phyloP scores from a whole-genome alignment of 75 land plant genomes.

The Isoetes taiwanensis region DNA sequence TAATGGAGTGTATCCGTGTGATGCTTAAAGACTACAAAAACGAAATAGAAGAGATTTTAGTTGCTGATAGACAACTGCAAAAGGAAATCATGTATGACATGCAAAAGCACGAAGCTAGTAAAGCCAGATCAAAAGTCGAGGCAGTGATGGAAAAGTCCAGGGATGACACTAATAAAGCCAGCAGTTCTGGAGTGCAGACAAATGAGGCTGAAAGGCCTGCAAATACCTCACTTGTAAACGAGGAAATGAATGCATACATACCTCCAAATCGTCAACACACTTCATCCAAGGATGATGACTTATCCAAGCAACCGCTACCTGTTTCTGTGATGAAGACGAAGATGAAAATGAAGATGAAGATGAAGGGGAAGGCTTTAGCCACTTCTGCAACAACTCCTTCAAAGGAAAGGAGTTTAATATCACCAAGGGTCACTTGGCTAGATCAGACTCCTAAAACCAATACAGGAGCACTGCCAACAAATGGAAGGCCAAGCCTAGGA shows the following conservation, averaged over 20 bases:
- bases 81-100: conserved; percentile 87
- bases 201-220: too few species aligned
- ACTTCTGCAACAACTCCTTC: not conserved
- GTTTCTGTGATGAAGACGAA: too few species aligned
- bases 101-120: conserved; percentile 61
- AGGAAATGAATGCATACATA: too few species aligned
- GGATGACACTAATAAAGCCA: not conserved
- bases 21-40: conserved; percentile 83
- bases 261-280: too few species aligned
- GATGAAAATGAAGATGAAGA: conserved; percentile 7
- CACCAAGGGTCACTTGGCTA: conserved; percentile 21
- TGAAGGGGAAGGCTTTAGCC: not conserved
- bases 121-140: conserved; percentile 39
- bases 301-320: too few species aligned
- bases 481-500: too few species aligned
- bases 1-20: conserved; percentile 76
- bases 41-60: conserved; percentile 76
- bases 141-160: conserved; percentile 19
- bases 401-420: too few species aligned
- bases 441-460: conserved; percentile 11
- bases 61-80: conserved; percentile 80
- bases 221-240: too few species aligned
- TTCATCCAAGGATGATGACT: too few species aligned
- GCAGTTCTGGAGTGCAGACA: not conserved
- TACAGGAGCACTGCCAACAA: not conserved